phyloP scores from a whole-genome alignment of 108 stramenopile species.

The Nitzschia putrida region DNA sequence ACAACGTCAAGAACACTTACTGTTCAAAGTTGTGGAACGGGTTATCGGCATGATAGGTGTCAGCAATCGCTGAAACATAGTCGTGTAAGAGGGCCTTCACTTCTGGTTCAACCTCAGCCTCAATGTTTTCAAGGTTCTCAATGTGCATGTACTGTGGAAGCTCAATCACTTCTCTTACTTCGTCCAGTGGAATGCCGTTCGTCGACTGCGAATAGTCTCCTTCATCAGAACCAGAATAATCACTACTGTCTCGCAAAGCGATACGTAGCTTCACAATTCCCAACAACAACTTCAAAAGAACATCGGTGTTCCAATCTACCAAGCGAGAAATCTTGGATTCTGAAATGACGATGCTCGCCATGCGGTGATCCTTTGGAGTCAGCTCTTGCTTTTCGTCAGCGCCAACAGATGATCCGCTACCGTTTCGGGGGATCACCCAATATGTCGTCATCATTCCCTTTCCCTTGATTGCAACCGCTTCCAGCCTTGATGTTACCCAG shows the following conservation, averaged over 20 bases:
- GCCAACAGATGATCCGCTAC: neutral
- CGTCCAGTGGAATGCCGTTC: constrained; percentile 18
- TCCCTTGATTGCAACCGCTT: neutral
- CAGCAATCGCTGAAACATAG: constrained; percentile 24
- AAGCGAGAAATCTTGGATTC: neutral
- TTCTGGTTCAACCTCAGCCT: neutral
- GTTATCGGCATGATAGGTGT: constrained; percentile 19
- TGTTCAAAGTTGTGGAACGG: constrained; percentile 61
- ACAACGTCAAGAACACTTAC: neutral
- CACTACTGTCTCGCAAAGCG: neutral
- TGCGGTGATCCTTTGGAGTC: neutral
- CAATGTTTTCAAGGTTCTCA: neutral
- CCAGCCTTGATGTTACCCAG: neutral
- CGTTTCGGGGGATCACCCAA: constrained; percentile 3
- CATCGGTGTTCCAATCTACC: neutral
- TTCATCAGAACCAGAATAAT: neutral
- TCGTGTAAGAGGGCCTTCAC: constrained; percentile 18
- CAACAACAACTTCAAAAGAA: neutral
- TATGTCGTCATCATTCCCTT: constrained; percentile 5
- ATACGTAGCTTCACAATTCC: neutral
- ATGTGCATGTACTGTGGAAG: constrained; percentile 28
- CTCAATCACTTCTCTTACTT: constrained; percentile 37
- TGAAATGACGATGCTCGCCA: neutral
- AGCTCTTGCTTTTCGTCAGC: neutral
- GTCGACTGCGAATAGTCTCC: neutral